Conservation (phyloP, 257 asterid species). For the Solanum piurae region DNA sequence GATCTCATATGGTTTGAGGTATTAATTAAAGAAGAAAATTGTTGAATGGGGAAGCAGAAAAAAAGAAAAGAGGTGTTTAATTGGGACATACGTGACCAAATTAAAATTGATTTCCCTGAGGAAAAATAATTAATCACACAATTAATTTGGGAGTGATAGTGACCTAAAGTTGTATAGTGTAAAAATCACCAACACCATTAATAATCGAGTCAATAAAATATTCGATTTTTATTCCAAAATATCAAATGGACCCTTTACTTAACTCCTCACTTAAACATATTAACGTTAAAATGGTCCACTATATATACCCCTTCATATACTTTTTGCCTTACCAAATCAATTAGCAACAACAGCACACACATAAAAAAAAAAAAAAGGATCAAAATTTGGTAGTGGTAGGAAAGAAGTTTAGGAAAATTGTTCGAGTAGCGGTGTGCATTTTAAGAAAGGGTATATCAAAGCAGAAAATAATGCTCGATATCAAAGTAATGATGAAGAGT, state of each 20-base stretch:
- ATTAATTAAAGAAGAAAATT: background rate
- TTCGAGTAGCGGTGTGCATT: background rate
- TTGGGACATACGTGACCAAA: background rate
- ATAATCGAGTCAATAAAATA: background rate
- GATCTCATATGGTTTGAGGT: background rate
- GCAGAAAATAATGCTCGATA: constrained; percentile 9
- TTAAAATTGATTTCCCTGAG: background rate
- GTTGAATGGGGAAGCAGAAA: background rate
- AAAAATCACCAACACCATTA: background rate
- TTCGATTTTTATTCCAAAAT: background rate
- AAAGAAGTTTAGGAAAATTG: constrained; percentile 8
- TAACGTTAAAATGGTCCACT: background rate
- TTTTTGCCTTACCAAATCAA: background rate
- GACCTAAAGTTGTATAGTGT: background rate
- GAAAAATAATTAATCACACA: background rate
- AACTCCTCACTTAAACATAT: background rate
- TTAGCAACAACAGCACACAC: background rate
- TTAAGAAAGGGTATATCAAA: constrained; percentile 12
- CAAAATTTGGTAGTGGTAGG: constrained; percentile 7
- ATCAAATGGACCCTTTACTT: background rate
- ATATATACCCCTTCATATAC: background rate
- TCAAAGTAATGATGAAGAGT: constrained; percentile 14
- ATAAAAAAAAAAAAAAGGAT: background rate
- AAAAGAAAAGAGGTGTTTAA: background rate
- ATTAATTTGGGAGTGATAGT: background rate